Evolutionary conservation across 2,329 filamentous ascomycete genomes (phyloP).

Genomic region (Ophidiomyces ophidiicola): DNA sequence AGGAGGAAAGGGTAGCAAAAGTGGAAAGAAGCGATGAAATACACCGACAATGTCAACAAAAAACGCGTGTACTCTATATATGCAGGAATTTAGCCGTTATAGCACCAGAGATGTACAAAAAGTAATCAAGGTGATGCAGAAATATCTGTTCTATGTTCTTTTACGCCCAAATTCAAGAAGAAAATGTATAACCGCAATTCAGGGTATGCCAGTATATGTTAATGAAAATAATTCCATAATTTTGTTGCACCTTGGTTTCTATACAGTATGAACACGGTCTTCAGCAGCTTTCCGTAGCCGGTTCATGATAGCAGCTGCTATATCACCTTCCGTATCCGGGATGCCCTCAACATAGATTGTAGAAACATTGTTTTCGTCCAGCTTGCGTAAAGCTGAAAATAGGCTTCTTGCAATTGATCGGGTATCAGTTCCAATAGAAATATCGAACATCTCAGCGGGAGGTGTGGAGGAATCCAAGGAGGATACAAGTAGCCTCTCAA

Average conservation of each 20-base stretch:
- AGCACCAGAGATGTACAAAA: no score
- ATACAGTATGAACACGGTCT: no score
- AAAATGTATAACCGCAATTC: no score
- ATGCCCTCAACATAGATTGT: conserved; percentile 88
- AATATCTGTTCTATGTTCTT: no score
- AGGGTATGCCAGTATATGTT: no score
- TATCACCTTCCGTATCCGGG: conserved; percentile 55
- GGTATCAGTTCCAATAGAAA: conserved; percentile 58
- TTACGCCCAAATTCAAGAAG: no score
- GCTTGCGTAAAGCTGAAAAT: conserved; percentile 73
- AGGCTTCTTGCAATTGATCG: conserved; percentile 70
- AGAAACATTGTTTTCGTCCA: conserved; percentile 68
- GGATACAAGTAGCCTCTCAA: neutral
- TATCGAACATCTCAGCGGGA: conserved; percentile 46
- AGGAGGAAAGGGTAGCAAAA: conserved; percentile 26
- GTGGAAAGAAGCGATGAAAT: conserved; percentile 17
- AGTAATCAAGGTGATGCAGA: no score
- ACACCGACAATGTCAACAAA: no score
- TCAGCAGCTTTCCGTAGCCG: conserved; percentile 63
- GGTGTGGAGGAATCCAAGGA: neutral
- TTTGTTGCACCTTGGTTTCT: no score
- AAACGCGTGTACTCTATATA: no score
- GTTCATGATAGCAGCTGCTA: conserved; percentile 80
- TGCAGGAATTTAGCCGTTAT: no score
- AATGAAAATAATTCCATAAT: no score